These are phyloP conservation scores for Xylaria flabelliformis DNA, from an alignment of 495 filamentous ascomycete genomes.

Conservation along the genomic window DNA sequence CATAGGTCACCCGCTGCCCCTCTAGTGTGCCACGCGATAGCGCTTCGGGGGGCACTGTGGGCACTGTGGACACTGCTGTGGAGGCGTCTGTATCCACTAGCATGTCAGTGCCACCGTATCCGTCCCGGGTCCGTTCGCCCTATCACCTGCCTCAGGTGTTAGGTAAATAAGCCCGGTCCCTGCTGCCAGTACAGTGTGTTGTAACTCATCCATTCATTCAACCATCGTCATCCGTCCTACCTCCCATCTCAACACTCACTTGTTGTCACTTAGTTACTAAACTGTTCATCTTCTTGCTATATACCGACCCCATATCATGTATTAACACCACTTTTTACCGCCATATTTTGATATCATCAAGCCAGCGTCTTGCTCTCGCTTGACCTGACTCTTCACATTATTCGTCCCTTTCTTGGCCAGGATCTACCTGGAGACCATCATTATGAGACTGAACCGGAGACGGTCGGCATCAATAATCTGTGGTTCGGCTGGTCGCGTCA, in stretches of 20 bases:
- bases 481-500: slow-evolving; percentile 62
- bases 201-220: background rate
- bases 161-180: slow-evolving; percentile 9
- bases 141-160: slow-evolving; percentile 7
- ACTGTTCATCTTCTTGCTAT: background rate
- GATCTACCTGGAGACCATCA: slow-evolving; percentile 37
- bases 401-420: slow-evolving; percentile 37
- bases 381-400: background rate
- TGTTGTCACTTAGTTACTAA: background rate
- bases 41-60: background rate
- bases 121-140: slow-evolving; percentile 1
- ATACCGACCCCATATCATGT: background rate
- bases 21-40: slow-evolving; percentile 19
- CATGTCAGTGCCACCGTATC: slow-evolving; percentile 3
- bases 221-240: slow-evolving; percentile 24
- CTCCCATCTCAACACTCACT: background rate
- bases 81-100: background rate
- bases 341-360: background rate
- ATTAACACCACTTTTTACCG: background rate
- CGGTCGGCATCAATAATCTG: slow-evolving; percentile 42
- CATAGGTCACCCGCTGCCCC: slow-evolving; percentile 22
- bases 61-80: slow-evolving; percentile 13
- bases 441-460: slow-evolving; percentile 52
- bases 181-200: background rate
- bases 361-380: slow-evolving; percentile 25